phyloP scores from a whole-genome alignment of 2,329 filamentous ascomycete genomes.

The Aspergillus persii region DNA sequence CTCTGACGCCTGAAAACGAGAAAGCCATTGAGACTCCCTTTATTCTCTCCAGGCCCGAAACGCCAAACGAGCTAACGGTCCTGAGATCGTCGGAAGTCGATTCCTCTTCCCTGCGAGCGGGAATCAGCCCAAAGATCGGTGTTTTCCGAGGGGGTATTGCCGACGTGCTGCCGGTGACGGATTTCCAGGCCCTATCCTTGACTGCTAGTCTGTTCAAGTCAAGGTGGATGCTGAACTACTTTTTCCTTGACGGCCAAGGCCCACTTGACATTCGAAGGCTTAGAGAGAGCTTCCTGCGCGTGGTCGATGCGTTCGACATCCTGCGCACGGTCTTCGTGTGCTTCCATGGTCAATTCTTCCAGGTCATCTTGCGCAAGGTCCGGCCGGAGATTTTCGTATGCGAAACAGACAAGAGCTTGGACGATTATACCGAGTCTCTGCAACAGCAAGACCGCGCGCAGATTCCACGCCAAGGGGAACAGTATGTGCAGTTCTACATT shows the following conservation, averaged over 20 bases:
- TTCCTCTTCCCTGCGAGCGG: constrained; percentile 45
- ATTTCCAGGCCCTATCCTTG: constrained; percentile 41
- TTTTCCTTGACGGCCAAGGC: constrained; percentile 55
- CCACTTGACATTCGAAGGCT: constrained; percentile 49
- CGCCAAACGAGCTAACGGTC: constrained; percentile 22
- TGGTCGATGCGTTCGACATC: constrained; percentile 62
- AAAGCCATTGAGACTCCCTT: constrained; percentile 7
- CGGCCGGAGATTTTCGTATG: constrained; percentile 52
- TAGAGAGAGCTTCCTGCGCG: constrained; percentile 43
- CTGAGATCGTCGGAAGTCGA: constrained; percentile 26
- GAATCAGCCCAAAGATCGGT: constrained; percentile 52
- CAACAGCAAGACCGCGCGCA: constrained; percentile 57
- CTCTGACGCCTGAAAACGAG: not conserved
- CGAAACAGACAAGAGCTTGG: constrained; percentile 52
- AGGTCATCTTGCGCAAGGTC: constrained; percentile 59
- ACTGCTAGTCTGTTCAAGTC: constrained; percentile 38
- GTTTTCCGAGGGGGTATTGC: constrained; percentile 52
- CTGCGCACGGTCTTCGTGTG: constrained; percentile 64
- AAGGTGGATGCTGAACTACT: constrained; percentile 48
- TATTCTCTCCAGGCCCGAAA: not conserved
- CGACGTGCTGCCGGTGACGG: constrained; percentile 58
- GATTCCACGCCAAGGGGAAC: constrained; percentile 57
- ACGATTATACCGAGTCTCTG: constrained; percentile 53
- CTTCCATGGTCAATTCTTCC: constrained; percentile 50
- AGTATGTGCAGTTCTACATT: constrained; percentile 61